Percentiles rank a stretch among this genome's conserved stretches.
phyloP scores from a whole-genome alignment of 441 rosid species.

The Gossypium trilobum region DNA sequence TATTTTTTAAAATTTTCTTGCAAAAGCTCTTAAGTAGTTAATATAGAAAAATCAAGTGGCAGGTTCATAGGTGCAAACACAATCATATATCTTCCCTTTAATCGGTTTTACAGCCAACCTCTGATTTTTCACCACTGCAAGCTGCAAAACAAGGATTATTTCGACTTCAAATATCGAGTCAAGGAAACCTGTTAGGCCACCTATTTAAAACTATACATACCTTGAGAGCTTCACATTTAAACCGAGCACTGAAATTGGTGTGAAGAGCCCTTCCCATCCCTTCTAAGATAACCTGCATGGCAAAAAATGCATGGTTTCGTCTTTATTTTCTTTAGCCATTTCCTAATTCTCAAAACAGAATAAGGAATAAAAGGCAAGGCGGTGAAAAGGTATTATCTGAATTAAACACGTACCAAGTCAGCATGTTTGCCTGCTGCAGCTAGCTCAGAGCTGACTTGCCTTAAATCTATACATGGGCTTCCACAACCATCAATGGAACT shows the following conservation, averaged over 20 bases:
- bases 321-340: not conserved
- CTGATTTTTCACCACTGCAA: constrained; percentile 97
- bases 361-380: not conserved
- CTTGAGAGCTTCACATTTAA: constrained; percentile 84
- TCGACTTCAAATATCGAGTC: constrained; percentile 1
- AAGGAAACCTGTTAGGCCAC: not conserved
- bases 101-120: constrained; percentile 86
- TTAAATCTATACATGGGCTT: constrained; percentile 89
- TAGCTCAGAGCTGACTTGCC: constrained; percentile 97
- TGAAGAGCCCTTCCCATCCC: constrained; percentile 99
- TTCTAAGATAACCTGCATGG: constrained; percentile 75
- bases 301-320: not conserved
- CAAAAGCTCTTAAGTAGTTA: not conserved
- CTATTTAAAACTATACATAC: constrained; percentile 23
- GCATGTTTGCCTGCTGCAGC: constrained; percentile 90
- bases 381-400: not conserved
- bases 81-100: constrained; percentile 60
- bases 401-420: constrained; percentile 56
- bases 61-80: constrained; percentile 86
- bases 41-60: constrained; percentile 18
- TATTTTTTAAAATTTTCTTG: too few species aligned
- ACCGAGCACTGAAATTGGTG: constrained; percentile 71
- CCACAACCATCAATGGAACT: constrained; percentile 93
- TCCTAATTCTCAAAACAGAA: not conserved
- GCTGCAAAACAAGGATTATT: constrained; percentile 35